A percentile compares a stretch with the other conserved stretches of the same genome.
These are phyloP conservation scores for Phytophthora pini DNA, from an alignment of 352 stramenopile species.

Conservation along the genomic window DNA sequence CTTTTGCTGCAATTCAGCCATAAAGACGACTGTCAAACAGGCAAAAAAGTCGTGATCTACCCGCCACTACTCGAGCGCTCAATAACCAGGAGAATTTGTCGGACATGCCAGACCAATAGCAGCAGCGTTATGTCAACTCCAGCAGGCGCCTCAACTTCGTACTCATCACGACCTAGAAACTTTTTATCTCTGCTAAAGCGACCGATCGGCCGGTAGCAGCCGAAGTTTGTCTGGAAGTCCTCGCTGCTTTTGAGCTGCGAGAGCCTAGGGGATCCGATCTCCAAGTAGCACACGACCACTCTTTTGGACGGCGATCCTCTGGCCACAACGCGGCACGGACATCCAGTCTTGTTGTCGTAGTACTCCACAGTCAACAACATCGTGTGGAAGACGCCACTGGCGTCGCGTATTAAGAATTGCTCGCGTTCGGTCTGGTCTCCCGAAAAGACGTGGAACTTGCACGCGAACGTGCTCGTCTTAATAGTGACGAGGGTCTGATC, in stretches of 20 bases:
- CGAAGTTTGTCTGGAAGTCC: neutral
- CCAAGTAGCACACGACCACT: conserved; percentile 3
- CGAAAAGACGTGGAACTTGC: neutral
- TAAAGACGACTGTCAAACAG: too few species aligned
- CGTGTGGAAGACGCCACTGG: conserved; percentile 1
- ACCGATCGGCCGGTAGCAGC: neutral
- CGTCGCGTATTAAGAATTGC: neutral
- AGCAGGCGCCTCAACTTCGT: neutral
- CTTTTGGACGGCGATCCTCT: neutral
- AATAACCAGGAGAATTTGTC: neutral
- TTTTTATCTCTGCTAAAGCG: conserved; percentile 4
- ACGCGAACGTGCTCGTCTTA: neutral
- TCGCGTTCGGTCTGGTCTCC: conserved; percentile 1
- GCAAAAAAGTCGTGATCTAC: too few species aligned
- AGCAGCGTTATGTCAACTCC: neutral
- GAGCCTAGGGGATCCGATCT: neutral
- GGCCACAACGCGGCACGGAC: neutral
- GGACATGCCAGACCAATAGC: conserved; percentile 1
- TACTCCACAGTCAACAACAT: neutral
- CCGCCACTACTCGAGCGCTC: neutral
- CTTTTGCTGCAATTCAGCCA: too few species aligned
- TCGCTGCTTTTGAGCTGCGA: conserved; percentile 4
- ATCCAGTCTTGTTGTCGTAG: conserved; percentile 1
- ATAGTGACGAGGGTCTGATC: neutral
- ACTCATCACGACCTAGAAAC: neutral